Base-by-base conservation (phyloP, 805 yeast genomes). In the Hanseniaspora thailandica region DNA sequence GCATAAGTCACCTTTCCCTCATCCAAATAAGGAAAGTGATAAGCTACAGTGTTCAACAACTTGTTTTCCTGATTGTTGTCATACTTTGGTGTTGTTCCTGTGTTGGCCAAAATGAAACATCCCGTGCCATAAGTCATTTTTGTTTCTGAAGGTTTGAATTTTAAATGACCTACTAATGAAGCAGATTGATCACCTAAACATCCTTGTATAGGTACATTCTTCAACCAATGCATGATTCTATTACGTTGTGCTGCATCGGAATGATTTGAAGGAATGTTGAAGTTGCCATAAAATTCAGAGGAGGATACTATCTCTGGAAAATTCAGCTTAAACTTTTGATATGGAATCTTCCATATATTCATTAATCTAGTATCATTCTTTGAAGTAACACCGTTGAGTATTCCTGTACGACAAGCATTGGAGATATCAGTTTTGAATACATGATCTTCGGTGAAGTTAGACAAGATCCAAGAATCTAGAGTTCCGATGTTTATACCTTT, bases 111-210 rank as follows among this genome's bases (percentile, higher is more conserved):
- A 57, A 89, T 69, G 73, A 89, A 89, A 66, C 95, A 86, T 57
- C 97, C 97, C 1, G 97, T 89, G 57, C 97, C 97, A 63, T 88
- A 89, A 10, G 97, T 89, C 74, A 95, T 87, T 69, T 89, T 89
- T 44, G 96, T 96, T 44, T 83, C 80, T 54, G 96, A 96, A 43
- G 78, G 75, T 58, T 77, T 74, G 61, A 87, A 78, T 1, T 96
- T 96, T 67, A 86, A 69, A 68, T 89, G 96, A 35, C 97, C 97
- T 47, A 88, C 95, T 56, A 90, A 69, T 1, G 97, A 93, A 2
- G 96, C 87, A 54, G 89, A 80, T 71, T 89, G 97, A 70, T 89
- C 97, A 55, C 97, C 97, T 30, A 89, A 73, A 69, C 95, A 86
- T 44, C 96, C 96, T 60, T 86, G 78, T 55, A 89, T 79, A 34